Conservation (phyloP, 2,329 filamentous ascomycete genomes). For the Didymella pinodella region DNA sequence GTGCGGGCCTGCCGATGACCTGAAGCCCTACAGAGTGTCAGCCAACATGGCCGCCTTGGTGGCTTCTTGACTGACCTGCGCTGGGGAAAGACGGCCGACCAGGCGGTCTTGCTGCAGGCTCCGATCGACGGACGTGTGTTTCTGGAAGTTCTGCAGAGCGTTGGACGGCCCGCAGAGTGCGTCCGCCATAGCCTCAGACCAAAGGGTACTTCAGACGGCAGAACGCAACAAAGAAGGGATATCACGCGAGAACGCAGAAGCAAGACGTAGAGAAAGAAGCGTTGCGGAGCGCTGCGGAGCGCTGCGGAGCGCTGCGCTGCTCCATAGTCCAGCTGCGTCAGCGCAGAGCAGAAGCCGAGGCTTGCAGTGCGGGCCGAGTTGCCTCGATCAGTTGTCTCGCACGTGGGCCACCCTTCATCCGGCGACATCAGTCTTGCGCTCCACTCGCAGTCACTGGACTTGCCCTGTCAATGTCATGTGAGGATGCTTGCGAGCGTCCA, state of each 20-base stretch:
- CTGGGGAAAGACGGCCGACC: slow-evolving; percentile 60
- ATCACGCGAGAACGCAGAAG: slow-evolving; percentile 30
- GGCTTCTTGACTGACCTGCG: slow-evolving; percentile 58
- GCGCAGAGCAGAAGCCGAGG: slow-evolving; percentile 30
- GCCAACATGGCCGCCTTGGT: slow-evolving; percentile 7
- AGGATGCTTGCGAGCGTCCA: background rate
- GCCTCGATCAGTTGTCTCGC: slow-evolving; percentile 19
- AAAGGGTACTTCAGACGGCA: slow-evolving; percentile 19
- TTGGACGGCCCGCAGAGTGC: slow-evolving; percentile 78
- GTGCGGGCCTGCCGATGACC: slow-evolving; percentile 63
- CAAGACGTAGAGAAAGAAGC: slow-evolving; percentile 10
- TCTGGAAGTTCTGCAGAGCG: slow-evolving; percentile 75
- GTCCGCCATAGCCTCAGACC: slow-evolving; percentile 64
- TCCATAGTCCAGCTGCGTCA: slow-evolving; percentile 14
- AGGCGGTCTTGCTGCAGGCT: slow-evolving; percentile 77
- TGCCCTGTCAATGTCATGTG: background rate
- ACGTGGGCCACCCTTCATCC: slow-evolving; percentile 10
- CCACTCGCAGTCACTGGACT: slow-evolving; percentile 1
- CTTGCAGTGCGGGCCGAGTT: slow-evolving; percentile 25
- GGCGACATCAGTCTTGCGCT: background rate
- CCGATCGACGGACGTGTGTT: slow-evolving; percentile 72
- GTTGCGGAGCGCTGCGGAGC: slow-evolving; percentile 6
- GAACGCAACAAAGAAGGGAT: slow-evolving; percentile 15
- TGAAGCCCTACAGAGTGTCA: slow-evolving; percentile 63
- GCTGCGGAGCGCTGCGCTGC: background rate